Conservation (phyloP, 805 yeast species). For the Saccharomycopsis sp. region DNA sequence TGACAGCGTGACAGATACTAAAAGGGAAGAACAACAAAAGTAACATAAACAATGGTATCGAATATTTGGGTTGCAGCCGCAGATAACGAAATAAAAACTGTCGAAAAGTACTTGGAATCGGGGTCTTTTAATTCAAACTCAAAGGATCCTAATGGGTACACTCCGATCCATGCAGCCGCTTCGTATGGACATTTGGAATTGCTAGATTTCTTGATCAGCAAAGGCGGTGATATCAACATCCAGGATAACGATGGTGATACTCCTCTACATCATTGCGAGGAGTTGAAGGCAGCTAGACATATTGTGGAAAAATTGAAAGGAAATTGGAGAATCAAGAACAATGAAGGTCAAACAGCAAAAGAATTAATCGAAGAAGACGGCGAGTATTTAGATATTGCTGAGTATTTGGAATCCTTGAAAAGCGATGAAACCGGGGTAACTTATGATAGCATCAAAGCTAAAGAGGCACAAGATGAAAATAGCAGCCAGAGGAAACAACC, state of each 20-base stretch:
- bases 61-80: conserved; percentile 96
- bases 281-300: conserved; percentile 51
- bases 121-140: conserved; percentile 59
- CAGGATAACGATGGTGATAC: conserved; percentile 90
- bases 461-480: not conserved
- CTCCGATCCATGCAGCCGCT: conserved; percentile 96
- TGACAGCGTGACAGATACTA: not conserved
- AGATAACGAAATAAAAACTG: conserved; percentile 61
- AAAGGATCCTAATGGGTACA: conserved; percentile 89
- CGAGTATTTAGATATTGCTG: conserved; percentile 73
- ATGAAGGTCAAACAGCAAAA: conserved; percentile 69
- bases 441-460: not conserved
- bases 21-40: not conserved
- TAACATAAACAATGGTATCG: conserved; percentile 23
- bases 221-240: conserved; percentile 64
- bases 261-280: conserved; percentile 88
- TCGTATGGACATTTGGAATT: conserved; percentile 80
- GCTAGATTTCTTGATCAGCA: conserved; percentile 44
- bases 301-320: conserved; percentile 67
- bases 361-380: conserved; percentile 63
- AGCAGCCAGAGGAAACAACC: not conserved
- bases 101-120: conserved; percentile 45
- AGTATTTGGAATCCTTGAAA: conserved; percentile 47
- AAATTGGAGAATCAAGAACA: conserved; percentile 54
- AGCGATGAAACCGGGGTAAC: not conserved